A percentile compares a stretch with the other conserved stretches of the same genome.
These are phyloP conservation scores for Parmelia sp. DNA, from an alignment of 495 filamentous ascomycete genomes.

Conservation along the genomic window DNA sequence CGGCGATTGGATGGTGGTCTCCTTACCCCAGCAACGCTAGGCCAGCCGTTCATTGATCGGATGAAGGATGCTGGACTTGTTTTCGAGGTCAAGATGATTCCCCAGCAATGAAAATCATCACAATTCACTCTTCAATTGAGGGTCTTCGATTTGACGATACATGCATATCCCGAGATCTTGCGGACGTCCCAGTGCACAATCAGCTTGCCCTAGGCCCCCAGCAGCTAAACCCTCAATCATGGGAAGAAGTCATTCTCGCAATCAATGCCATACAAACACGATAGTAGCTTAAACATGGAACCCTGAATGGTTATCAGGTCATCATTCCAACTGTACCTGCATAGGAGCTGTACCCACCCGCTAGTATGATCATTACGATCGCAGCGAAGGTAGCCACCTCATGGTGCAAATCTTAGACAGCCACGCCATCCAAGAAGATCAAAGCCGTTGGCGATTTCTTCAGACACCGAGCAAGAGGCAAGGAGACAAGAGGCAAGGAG, in stretches of 20 bases:
- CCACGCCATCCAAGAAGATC: neutral
- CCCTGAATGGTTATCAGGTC: neutral
- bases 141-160: neutral
- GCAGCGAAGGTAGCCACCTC: neutral
- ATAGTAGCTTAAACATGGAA: neutral
- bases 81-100: constrained; percentile 22
- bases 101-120: neutral
- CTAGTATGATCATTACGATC: neutral
- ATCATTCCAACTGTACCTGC: neutral
- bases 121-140: neutral
- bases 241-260: neutral
- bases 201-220: neutral
- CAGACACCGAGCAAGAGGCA: neutral
- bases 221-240: neutral
- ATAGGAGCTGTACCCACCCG: neutral
- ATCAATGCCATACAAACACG: neutral
- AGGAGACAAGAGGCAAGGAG: neutral
- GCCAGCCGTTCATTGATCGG: constrained; percentile 68
- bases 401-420: neutral
- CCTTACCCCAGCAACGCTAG: constrained; percentile 77
- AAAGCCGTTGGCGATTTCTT: neutral
- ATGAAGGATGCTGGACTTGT: constrained; percentile 42
- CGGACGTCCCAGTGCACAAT: neutral
- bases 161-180: neutral
- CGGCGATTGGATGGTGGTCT: constrained; percentile 60